Evolutionary conservation across 345 rosid genomes (phyloP).

Genomic region (Ceriops decandra): DNA sequence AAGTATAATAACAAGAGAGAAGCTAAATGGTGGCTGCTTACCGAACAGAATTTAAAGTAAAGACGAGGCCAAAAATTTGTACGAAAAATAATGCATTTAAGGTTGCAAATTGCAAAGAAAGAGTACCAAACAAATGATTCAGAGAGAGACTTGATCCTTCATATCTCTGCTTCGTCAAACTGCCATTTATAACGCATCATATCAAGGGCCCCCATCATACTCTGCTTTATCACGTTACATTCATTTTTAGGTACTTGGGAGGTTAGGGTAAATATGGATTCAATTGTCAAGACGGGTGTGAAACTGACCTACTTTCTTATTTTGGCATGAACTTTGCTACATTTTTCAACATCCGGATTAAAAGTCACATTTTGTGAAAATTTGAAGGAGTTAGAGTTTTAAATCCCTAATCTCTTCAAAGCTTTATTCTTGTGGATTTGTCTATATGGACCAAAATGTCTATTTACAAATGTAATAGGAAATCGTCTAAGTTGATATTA

Average conservation of each 20-base stretch:
- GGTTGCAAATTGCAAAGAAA: conserved; percentile 8
- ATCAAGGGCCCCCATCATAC: conserved; percentile 26
- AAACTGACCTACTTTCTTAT: too few relatives aligned
- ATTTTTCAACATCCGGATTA: too few relatives aligned
- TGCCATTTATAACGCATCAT: conserved; percentile 26
- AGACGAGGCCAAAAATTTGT: conserved; percentile 23
- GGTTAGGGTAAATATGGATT: not conserved
- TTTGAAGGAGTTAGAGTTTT: too few relatives aligned
- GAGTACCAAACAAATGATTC: conserved; percentile 19
- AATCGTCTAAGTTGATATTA: too few relatives aligned
- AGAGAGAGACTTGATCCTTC: conserved; percentile 19
- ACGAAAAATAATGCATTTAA: conserved; percentile 21
- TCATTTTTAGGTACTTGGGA: conserved; percentile 11
- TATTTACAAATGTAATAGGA: too few relatives aligned
- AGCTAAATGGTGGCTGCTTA: conserved; percentile 21
- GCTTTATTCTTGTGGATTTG: too few relatives aligned
- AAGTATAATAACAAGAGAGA: conserved; percentile 18
- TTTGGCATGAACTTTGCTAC: too few relatives aligned
- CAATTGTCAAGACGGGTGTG: conserved; percentile 13
- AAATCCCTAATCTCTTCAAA: too few relatives aligned
- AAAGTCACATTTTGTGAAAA: too few relatives aligned
- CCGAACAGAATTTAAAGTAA: conserved; percentile 23
- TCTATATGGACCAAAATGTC: too few relatives aligned
- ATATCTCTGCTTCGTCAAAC: conserved; percentile 30
- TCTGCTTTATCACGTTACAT: conserved; percentile 8